Conservation (phyloP, 495 filamentous ascomycete genomes). For the Hypoxylon fuscum region DNA sequence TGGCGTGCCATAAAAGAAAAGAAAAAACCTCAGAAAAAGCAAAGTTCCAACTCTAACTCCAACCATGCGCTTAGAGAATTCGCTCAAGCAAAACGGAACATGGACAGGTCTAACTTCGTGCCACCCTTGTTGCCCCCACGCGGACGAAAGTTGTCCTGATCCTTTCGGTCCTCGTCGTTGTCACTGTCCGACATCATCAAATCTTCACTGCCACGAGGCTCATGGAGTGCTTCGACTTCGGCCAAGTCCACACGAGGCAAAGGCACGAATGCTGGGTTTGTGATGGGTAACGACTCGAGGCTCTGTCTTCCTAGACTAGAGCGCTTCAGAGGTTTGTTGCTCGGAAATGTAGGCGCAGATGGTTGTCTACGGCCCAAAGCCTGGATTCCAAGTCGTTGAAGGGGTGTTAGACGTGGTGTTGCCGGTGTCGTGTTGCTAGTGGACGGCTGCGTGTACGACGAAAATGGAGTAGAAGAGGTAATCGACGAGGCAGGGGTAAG, state of each 20-base stretch:
- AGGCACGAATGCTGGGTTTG: conserved; percentile 52
- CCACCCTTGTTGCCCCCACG: conserved; percentile 24
- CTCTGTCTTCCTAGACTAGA: conserved; percentile 65
- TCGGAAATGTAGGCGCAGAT: conserved; percentile 53
- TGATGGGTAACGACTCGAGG: conserved; percentile 46
- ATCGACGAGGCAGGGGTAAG: conserved; percentile 47
- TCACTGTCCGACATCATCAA: conserved; percentile 75
- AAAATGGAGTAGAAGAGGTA: conserved; percentile 22
- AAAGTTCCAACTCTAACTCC: too few species aligned
- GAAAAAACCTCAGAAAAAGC: too few species aligned
- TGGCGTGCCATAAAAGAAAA: too few species aligned
- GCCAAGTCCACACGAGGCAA: conserved; percentile 52
- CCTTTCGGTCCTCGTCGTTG: conserved; percentile 49
- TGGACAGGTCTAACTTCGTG: conserved; percentile 58
- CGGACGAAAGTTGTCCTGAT: conserved; percentile 31
- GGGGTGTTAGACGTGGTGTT: conserved; percentile 48
- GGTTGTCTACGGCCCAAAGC: conserved; percentile 47
- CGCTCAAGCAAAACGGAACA: conserved; percentile 63
- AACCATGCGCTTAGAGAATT: too few species aligned
- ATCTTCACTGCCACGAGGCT: conserved; percentile 76
- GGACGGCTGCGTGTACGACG: conserved; percentile 36
- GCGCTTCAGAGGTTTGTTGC: conserved; percentile 65
- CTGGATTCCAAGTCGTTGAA: conserved; percentile 57
- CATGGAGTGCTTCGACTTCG: conserved; percentile 51
- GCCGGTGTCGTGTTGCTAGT: conserved; percentile 41